phyloP scores from a whole-genome alignment of 2,329 filamentous ascomycete species.

The Pseudogymnoascus sp. region DNA sequence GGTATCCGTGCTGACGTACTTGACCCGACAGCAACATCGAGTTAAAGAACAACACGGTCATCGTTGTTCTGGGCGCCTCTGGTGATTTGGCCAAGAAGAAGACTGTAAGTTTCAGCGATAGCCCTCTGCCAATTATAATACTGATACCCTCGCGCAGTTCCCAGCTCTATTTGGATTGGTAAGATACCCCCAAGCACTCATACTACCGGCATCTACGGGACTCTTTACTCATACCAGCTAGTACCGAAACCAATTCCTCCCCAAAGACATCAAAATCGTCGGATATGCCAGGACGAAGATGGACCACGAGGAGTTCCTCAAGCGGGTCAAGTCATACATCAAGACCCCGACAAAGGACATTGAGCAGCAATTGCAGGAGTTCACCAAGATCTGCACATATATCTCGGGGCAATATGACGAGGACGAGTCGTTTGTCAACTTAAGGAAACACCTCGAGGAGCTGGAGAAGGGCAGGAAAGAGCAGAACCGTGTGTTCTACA shows the following conservation, averaged over 20 bases:
- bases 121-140: slow-evolving; percentile 11
- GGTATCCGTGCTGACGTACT: background rate
- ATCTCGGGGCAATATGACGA: slow-evolving; percentile 96
- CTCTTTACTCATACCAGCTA: slow-evolving; percentile 33
- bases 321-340: slow-evolving; percentile 93
- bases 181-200: slow-evolving; percentile 39
- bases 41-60: slow-evolving; percentile 97
- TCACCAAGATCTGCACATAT: slow-evolving; percentile 82
- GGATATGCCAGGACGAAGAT: slow-evolving; percentile 99
- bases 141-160: slow-evolving; percentile 53
- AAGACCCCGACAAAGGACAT: slow-evolving; percentile 97
- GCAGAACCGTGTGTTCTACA: slow-evolving; percentile 94
- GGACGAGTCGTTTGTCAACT: slow-evolving; percentile 82
- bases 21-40: slow-evolving; percentile 66
- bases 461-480: slow-evolving; percentile 76
- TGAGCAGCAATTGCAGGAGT: slow-evolving; percentile 89
- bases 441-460: slow-evolving; percentile 78
- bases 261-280: slow-evolving; percentile 90
- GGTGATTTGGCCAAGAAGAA: slow-evolving; percentile 99
- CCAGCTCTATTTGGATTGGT: slow-evolving; percentile 95
- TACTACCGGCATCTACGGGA: background rate
- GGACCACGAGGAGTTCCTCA: slow-evolving; percentile 93
- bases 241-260: slow-evolving; percentile 99
- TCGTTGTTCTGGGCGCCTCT: slow-evolving; percentile 92
- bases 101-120: slow-evolving; percentile 55